Evolutionary conservation across 495 filamentous ascomycete species (phyloP), one percentile per base, ranked within the genome.

Genomic region (Elaphomyces granulatus): DNA sequence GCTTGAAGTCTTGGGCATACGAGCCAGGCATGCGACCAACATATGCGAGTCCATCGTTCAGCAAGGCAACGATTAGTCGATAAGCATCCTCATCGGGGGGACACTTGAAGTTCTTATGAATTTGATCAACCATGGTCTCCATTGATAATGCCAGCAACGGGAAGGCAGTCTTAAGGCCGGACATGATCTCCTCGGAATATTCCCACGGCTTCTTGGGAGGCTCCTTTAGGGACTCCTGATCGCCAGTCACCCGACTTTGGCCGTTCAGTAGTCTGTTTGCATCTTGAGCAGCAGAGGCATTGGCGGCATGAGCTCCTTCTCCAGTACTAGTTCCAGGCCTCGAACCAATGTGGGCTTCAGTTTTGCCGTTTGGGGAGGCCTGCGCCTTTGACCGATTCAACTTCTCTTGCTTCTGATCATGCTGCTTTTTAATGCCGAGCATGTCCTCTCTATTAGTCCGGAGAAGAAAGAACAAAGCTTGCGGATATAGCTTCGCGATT

Each of bases 81-180:
- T 95, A 96, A 4, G 92, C 92, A 61, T 99, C 92, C 53, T 99
- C 92, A 49, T 99, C 92, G 0, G 88, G 87, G 19, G 87, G 88
- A 52, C 88, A 95, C 55, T 95, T 96, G 74, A 96, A 96, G 59
- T 96, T 80, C 69, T 94, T 95, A 58, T 83, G 77, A 46, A 96
- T 94, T 60, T 94, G 86, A 52, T 99, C 92, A 20, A 94, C 86
- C 88, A 99, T 96, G 1, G 87, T 92, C 63, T 99, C 92, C 87
- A 99, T 95, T 2, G 90, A 96, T 23, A 95, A 64, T 2, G 90
- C 88, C 44, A 99, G 77, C 30, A 99, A 67, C 15, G 92, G 92
- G 64, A 95, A 96, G 0, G 87, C 87, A 10, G 87, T 94, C 66
- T 96, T 95, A 34, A 99, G 74, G 20, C 80, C 77, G 23, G 82